Base-by-base conservation (phyloP, 2,329 filamentous ascomycete species). In the Chrysosphaeria jannelii region DNA sequence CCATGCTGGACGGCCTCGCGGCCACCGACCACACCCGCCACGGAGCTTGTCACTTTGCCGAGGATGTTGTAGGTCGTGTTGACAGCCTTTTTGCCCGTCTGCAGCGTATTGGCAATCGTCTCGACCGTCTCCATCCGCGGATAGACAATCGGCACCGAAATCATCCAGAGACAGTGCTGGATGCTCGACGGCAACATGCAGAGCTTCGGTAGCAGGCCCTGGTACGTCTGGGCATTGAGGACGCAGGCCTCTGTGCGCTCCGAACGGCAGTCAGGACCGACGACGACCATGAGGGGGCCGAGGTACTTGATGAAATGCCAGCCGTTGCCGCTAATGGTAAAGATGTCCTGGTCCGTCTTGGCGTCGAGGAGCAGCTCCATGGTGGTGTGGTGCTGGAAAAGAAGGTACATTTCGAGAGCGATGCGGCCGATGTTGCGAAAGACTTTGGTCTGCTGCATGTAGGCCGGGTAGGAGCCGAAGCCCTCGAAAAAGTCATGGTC, bases 401-500 rank as follows among this genome's bases (percentile, higher is more conserved):
- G 58, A 17, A 97, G 56, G 39, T 93, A 97, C 79, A 91, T 91
- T 34, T 93, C 78, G 26, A 88, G 79, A 12, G 78, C 85, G 30
- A 97, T 68, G 18, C 85, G 65, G 13, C 85, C 85, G 37, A 93
- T 89, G 39, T 93, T 93, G 47, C 89, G 91, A 53, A 97, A 93
- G 48, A 93, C 78, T 32, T 89, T 70, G 10, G 78, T 91, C 33
- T 74, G 74, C 39, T 97, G 85, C 81, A 97, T 93, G 40, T 93
- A 88, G 30, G 90, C 78, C 0, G 85, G 85, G 37, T 93, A 97
- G 2, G 78, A 90, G 14, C 85, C 85, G 35, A 85, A 97, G 13
- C 85, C 85, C 38, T 97, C 85, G 35, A 97, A 97, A 76, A 97
- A 91, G 35, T 97, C 85, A 42, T 93, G 85, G 37, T 93, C 85